phyloP scores from a whole-genome alignment of 176 grass and related monocot species.

The Aegilops sharonensis region DNA sequence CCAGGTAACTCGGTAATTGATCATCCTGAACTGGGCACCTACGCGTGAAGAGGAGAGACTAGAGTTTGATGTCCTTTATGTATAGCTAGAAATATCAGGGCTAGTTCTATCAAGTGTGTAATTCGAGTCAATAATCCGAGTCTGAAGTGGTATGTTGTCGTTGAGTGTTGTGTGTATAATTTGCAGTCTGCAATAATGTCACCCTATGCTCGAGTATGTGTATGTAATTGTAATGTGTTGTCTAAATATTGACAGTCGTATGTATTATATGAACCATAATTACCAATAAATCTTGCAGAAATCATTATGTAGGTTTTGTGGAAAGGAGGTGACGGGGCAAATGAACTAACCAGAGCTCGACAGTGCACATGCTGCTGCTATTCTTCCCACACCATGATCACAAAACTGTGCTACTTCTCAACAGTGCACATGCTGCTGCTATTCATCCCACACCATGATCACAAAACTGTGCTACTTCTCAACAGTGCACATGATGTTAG shows the following conservation, averaged over 20 bases:
- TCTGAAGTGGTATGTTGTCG: not conserved
- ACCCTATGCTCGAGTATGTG: not conserved
- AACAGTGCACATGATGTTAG: not conserved
- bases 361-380: not conserved
- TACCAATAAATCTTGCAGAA: not conserved
- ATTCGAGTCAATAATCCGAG: slow-evolving; percentile 5
- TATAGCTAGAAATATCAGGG: not conserved
- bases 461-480: not conserved
- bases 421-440: not conserved
- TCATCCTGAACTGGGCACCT: not conserved
- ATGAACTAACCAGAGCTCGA: not conserved
- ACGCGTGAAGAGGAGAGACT: not conserved
- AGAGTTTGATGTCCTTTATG: not conserved
- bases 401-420: not conserved
- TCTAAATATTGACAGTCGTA: not conserved
- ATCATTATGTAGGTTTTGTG: not conserved
- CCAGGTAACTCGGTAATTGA: not conserved
- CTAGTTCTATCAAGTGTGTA: slow-evolving; percentile 3
- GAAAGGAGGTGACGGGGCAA: not conserved
- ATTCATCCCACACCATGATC: not conserved
- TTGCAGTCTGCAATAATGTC: not conserved
- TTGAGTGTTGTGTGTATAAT: not conserved
- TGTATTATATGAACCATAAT: not conserved
- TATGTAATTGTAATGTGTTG: slow-evolving; percentile 12
- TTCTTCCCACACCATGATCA: not conserved